phyloP scores from a whole-genome alignment of 2,329 filamentous ascomycete genomes.

The Daldinia sp. region DNA sequence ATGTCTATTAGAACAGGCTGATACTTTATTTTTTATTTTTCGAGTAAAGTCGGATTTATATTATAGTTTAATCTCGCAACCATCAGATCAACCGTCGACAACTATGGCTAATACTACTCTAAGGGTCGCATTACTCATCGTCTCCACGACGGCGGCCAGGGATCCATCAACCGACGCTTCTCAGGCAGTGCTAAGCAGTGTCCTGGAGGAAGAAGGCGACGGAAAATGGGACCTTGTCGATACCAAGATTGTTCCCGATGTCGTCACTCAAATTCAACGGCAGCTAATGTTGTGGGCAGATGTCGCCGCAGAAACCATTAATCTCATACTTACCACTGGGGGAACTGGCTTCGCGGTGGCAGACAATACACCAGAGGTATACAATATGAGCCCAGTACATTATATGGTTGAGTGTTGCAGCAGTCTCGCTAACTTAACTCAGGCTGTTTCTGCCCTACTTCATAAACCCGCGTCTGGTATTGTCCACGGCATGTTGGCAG shows the following conservation, averaged over 20 bases:
- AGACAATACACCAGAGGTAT: constrained; percentile 88
- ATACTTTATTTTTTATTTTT: neutral
- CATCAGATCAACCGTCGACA: neutral
- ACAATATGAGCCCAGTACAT: neutral
- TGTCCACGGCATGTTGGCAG: constrained; percentile 92
- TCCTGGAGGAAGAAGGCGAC: constrained; percentile 72
- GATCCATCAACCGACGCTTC: constrained; percentile 83
- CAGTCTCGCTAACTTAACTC: constrained; percentile 22
- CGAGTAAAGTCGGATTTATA: neutral
- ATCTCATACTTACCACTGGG: constrained; percentile 87
- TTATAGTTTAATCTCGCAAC: neutral
- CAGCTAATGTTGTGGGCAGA: constrained; percentile 79
- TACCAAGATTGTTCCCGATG: constrained; percentile 81
- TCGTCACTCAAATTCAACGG: constrained; percentile 75
- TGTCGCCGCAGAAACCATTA: constrained; percentile 63
- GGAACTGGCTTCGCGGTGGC: constrained; percentile 90
- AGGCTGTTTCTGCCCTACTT: constrained; percentile 82
- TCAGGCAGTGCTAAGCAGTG: constrained; percentile 69
- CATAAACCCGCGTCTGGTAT: constrained; percentile 88
- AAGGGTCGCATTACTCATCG: constrained; percentile 79
- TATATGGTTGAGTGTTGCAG: neutral
- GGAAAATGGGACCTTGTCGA: constrained; percentile 75
- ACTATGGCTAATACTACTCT: constrained; percentile 58
- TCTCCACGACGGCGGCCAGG: constrained; percentile 88
- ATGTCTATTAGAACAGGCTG: neutral